Percentiles rank a stretch among this genome's conserved stretches.
These are phyloP conservation scores for Coccomyxa sp. DNA, from an alignment of 139 green algal species.

Conservation along the genomic window DNA sequence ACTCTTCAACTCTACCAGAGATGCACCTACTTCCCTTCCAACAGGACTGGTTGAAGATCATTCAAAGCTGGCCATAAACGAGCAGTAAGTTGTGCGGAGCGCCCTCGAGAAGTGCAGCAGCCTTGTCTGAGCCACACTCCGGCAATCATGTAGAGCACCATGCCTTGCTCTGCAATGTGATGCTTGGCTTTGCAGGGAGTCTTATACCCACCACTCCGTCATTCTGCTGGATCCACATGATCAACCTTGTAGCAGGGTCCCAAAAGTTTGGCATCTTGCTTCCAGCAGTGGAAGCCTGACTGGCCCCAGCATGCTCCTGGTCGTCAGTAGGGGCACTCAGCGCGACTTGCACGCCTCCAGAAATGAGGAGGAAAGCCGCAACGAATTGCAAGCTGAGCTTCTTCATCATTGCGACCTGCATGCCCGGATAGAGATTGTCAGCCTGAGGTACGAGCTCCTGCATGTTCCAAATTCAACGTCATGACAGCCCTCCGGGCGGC, in stretches of 20 bases:
- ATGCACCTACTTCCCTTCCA: neutral
- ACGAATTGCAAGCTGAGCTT: too few species aligned
- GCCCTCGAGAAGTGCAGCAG: neutral
- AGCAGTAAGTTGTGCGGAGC: neutral
- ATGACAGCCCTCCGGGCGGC: too few species aligned
- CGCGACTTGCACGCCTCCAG: too few species aligned
- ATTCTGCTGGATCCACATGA: neutral
- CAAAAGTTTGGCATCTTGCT: too few species aligned
- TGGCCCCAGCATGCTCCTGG: too few species aligned
- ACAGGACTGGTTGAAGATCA: neutral
- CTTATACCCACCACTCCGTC: neutral
- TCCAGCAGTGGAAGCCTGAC: too few species aligned
- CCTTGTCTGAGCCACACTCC: neutral
- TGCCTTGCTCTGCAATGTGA: neutral
- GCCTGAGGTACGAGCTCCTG: too few species aligned
- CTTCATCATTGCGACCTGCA: too few species aligned
- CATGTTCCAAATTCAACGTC: too few species aligned
- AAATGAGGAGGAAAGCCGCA: too few species aligned
- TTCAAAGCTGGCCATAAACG: neutral
- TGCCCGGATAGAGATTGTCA: too few species aligned
- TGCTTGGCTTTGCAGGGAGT: neutral
- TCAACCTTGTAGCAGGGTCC: neutral
- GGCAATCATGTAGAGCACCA: neutral
- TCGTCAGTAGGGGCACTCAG: too few species aligned
- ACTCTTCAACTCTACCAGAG: neutral